Conservation (phyloP, 495 filamentous ascomycete species). For the Diplogelasinospora grovesii region DNA sequence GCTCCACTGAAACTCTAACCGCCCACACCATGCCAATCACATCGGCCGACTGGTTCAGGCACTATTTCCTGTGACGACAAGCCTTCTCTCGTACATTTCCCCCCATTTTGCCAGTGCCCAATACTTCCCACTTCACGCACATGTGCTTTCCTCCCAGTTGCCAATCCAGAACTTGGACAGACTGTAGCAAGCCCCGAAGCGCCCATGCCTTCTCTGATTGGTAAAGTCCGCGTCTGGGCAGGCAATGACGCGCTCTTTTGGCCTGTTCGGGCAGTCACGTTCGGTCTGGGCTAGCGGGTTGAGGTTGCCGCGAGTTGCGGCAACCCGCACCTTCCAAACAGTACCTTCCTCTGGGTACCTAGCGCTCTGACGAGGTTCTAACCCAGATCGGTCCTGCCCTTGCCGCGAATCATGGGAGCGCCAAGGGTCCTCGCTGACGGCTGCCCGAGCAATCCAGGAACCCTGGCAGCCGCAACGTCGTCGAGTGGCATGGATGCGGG, state of each 20-base stretch:
- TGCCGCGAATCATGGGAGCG: not conserved
- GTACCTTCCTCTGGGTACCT: too few relatives aligned
- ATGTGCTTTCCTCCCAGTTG: too few relatives aligned
- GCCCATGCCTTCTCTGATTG: conserved; percentile 1
- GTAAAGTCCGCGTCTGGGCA: not conserved
- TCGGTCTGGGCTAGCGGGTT: not conserved
- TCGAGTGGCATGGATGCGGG: conserved; percentile 2
- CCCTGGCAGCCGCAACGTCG: not conserved
- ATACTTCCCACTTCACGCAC: not conserved
- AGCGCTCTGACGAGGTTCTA: not conserved
- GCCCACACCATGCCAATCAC: conserved; percentile 39
- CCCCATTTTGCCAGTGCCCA: not conserved
- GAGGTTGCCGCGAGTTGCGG: not conserved
- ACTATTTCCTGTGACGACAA: conserved; percentile 14
- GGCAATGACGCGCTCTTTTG: not conserved
- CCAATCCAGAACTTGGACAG: too few relatives aligned
- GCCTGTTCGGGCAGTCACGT: not conserved
- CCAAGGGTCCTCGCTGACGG: too few relatives aligned
- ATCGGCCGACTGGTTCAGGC: conserved; percentile 13
- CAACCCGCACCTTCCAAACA: too few relatives aligned
- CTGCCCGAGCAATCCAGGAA: too few relatives aligned
- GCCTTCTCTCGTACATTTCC: too few relatives aligned
- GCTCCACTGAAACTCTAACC: conserved; percentile 29
- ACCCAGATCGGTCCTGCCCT: not conserved
- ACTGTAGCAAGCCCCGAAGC: too few relatives aligned